Conservation (phyloP, 805 yeast genomes). For the Cyberlindnera mississippiensis region DNA sequence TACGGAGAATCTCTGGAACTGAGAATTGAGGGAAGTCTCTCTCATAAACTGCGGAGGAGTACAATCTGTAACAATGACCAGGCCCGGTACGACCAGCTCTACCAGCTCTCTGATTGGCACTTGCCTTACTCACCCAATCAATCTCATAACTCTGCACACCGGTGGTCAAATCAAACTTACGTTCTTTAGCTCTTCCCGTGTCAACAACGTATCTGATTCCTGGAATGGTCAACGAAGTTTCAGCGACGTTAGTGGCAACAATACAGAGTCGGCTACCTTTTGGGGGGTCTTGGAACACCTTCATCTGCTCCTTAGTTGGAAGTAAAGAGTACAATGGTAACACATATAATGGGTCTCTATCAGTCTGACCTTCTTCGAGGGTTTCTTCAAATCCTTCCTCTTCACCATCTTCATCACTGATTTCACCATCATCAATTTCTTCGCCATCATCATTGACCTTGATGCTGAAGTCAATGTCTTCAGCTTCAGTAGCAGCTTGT, state of each 20-base stretch:
- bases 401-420: slow-evolving; percentile 36
- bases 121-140: slow-evolving; percentile 91
- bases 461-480: slow-evolving; percentile 77
- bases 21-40: slow-evolving; percentile 79
- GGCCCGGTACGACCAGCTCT: slow-evolving; percentile 99
- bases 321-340: slow-evolving; percentile 87
- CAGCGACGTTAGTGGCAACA: slow-evolving; percentile 97
- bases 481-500: slow-evolving; percentile 74
- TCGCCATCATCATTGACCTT: slow-evolving; percentile 31
- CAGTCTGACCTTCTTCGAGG: slow-evolving; percentile 65
- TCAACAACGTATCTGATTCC: slow-evolving; percentile 93
- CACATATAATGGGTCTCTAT: slow-evolving; percentile 78
- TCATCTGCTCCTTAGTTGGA: slow-evolving; percentile 95
- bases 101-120: slow-evolving; percentile 93
- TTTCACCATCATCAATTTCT: slow-evolving; percentile 35
- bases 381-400: slow-evolving; percentile 64
- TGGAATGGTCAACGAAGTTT: slow-evolving; percentile 94
- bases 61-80: slow-evolving; percentile 92
- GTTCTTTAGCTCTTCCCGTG: slow-evolving; percentile 89
- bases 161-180: slow-evolving; percentile 73
- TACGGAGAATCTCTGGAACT: slow-evolving; percentile 84
- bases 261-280: slow-evolving; percentile 82
- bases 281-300: slow-evolving; percentile 84
- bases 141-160: slow-evolving; percentile 92
- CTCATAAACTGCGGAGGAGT: slow-evolving; percentile 91